Base-by-base conservation (phyloP, 1,139 yeast genomes). In the Kurtzmaniella natalensis region DNA sequence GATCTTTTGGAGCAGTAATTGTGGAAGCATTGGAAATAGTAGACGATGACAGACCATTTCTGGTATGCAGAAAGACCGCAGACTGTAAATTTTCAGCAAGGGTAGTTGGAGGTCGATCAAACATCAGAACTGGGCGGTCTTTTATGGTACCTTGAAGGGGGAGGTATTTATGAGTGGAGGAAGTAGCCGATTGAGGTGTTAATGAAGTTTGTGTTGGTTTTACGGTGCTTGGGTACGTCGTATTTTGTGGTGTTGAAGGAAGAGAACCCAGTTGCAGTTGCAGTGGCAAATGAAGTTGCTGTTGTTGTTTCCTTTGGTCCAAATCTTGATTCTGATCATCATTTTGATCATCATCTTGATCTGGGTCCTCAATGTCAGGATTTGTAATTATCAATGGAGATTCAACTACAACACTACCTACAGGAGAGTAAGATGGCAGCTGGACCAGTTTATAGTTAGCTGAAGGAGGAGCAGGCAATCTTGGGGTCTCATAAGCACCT, bases 11-110 rank as follows among this genome's bases (percentile, higher is more conserved):
- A 25, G 56, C 53, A 3, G 64, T 57, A n/a, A 61, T 40, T 0
- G 62, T 55, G 11, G 64, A 51, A 9, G 57, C 44, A 1, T 57
- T 50, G 2, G 70, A 61, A 2, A 53, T 47, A 0, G 63, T 57
- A 2, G 68, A 60, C 3, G 69, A 55, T 35, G 57, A 71, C 0
- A 71, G 64, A 9, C 59, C 60, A 25, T 67, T 64, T 31, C 74
- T 45, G 18, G 43, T 47, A 41, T 69, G 75, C 3, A 34, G 34
- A 13, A 17, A 23, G 5, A 14, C 21, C 18, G 23, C 23, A 25
- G 34, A 15, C n/a, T n/a, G n/a, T 9, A 17, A n/a, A 18, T 15
- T 17, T 10, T 13, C 21, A n/a, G 22, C 8, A 9, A 5, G 8
- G 15, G 18, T 18, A 9, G 18, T 25, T n/a, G 21, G 23, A 15